These are phyloP conservation scores for Adansonia digitata DNA, from an alignment of 345 rosid species.

Conservation along the genomic window DNA sequence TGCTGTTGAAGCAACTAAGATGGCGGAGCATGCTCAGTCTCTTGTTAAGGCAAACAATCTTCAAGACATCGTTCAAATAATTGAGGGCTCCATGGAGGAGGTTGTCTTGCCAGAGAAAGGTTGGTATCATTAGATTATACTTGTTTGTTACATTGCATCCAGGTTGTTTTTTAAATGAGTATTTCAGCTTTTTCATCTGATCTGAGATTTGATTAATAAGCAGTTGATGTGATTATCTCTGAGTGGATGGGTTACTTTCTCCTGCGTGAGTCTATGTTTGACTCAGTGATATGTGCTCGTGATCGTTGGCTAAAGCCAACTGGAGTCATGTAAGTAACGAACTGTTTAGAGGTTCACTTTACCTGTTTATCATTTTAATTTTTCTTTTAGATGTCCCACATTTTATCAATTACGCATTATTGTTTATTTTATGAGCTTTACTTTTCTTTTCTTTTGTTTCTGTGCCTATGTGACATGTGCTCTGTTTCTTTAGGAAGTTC, in stretches of 20 bases:
- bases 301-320: slow-evolving; percentile 93
- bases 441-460: neutral
- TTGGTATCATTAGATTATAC: slow-evolving; percentile 11
- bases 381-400: neutral
- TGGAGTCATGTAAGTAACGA: slow-evolving; percentile 80
- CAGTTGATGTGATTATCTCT: slow-evolving; percentile 96
- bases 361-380: neutral
- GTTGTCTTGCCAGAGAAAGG: slow-evolving; percentile 87
- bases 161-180: neutral
- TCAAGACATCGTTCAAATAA: slow-evolving; percentile 69
- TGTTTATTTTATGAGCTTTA: neutral
- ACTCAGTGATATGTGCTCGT: slow-evolving; percentile 94
- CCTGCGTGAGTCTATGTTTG: slow-evolving; percentile 96
- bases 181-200: neutral
- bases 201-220: slow-evolving; percentile 19
- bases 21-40: slow-evolving; percentile 89
- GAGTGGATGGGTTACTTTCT: slow-evolving; percentile 99
- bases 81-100: slow-evolving; percentile 86
- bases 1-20: slow-evolving; percentile 93
- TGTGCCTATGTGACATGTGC: neutral
- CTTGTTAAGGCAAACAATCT: slow-evolving; percentile 76
- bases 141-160: neutral
- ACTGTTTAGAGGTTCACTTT: neutral
- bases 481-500: neutral
- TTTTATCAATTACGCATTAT: neutral